These are phyloP conservation scores for Ceratocystis lukuohia DNA, from an alignment of 2,329 filamentous ascomycete species.

Conservation along the genomic window DNA sequence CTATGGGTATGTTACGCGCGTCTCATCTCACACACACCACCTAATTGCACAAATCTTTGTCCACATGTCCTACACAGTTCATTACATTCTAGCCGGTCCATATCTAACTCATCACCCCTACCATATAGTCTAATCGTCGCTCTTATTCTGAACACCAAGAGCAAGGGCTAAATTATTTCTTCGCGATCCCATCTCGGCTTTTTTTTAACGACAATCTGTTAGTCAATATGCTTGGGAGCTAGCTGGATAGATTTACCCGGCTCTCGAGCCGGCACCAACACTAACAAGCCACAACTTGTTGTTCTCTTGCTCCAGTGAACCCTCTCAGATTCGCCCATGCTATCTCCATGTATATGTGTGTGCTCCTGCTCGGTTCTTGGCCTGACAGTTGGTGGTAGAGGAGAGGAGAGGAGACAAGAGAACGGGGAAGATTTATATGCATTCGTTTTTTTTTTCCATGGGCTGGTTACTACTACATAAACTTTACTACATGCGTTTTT, in stretches of 20 bases:
- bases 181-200: background rate
- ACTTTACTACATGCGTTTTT: background rate
- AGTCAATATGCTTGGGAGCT: background rate
- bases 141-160: conserved; percentile 83
- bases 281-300: background rate
- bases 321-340: too few species aligned
- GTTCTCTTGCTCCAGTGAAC: background rate
- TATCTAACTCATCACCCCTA: background rate
- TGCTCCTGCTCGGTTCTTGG: background rate
- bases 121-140: conserved; percentile 70
- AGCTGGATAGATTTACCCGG: background rate
- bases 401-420: background rate
- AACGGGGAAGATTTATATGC: conserved; percentile 1
- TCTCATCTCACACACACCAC: background rate
- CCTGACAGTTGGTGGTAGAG: background rate
- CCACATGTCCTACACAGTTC: too few species aligned
- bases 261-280: background rate
- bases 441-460: conserved; percentile 6
- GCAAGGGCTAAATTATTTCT: conserved; percentile 38
- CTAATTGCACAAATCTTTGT: too few species aligned
- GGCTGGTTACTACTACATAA: conserved; percentile 14
- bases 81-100: background rate
- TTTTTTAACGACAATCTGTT: conserved; percentile 1
- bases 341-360: background rate
- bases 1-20: conserved; percentile 62